Evolutionary conservation across 805 yeast species (phyloP).

Genomic region (Wickerhamomyces bovis): DNA sequence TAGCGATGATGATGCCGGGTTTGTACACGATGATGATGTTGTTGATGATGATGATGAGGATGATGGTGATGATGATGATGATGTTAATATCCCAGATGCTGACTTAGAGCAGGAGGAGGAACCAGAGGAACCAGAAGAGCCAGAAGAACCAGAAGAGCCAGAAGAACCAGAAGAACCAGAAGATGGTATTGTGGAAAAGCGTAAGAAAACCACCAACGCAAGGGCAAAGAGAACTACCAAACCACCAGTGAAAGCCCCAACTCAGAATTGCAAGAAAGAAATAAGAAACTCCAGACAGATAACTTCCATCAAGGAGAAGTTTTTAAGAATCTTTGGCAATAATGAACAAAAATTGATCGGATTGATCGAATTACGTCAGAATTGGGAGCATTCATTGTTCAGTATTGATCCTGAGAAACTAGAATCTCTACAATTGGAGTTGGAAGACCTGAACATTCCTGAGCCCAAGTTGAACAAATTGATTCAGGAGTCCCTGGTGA

Average conservation of each 20-base stretch:
- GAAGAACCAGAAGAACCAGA: constrained; percentile 8
- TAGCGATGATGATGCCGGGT: background rate
- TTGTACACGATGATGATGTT: background rate
- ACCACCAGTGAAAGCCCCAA: constrained; percentile 1
- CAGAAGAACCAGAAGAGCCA: constrained; percentile 4
- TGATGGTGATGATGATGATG: constrained; percentile 11
- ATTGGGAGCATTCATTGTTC: constrained; percentile 46
- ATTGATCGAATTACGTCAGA: constrained; percentile 38
- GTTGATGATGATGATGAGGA: constrained; percentile 3
- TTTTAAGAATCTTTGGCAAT: constrained; percentile 43
- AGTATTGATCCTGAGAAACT: constrained; percentile 31
- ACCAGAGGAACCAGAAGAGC: constrained; percentile 4
- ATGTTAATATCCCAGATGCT: constrained; percentile 2
- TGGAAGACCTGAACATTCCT: constrained; percentile 3
- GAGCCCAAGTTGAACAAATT: constrained; percentile 14
- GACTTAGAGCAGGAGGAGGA: background rate
- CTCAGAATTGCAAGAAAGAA: constrained; percentile 9
- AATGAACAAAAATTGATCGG: constrained; percentile 37
- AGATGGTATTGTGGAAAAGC: constrained; percentile 5
- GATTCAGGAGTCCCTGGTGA: constrained; percentile 18
- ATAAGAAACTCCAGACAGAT: constrained; percentile 19
- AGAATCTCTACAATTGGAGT: constrained; percentile 13
- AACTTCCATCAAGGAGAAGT: constrained; percentile 36
- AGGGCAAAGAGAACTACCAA: constrained; percentile 2
- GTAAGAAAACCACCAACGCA: constrained; percentile 1